Evolutionary conservation across 345 rosid genomes (phyloP).

Genomic region (Eucalyptus marginata): DNA sequence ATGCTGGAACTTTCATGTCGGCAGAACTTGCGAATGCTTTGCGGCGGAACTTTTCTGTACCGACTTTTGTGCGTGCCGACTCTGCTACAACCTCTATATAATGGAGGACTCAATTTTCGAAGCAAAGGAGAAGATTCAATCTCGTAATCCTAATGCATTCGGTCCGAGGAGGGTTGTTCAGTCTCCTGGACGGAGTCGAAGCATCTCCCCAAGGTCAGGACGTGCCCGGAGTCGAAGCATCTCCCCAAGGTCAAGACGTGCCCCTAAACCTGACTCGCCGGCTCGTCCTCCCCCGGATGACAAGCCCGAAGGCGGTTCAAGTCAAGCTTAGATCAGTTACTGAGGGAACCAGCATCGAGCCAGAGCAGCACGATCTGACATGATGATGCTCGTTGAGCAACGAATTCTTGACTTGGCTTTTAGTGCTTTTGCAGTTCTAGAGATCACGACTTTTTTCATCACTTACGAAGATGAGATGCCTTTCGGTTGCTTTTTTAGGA

Average conservation of each 20-base stretch:
- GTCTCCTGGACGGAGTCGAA: background rate
- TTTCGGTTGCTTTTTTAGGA: background rate
- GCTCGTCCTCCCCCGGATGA: background rate
- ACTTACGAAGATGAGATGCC: background rate
- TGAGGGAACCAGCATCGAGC: background rate
- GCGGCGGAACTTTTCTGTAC: constrained; percentile 71
- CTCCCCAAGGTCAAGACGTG: background rate
- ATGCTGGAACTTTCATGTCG: background rate
- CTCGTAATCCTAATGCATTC: constrained; percentile 72
- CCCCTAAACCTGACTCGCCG: background rate
- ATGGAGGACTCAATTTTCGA: constrained; percentile 41
- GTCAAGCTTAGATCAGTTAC: background rate
- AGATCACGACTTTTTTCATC: background rate
- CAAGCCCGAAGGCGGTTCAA: background rate
- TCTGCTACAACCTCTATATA: constrained; percentile 55
- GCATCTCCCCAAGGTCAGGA: background rate
- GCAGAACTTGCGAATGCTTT: constrained; percentile 80
- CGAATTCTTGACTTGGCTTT: background rate
- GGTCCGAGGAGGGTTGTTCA: constrained; percentile 54
- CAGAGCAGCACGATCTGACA: background rate
- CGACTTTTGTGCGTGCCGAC: constrained; percentile 59
- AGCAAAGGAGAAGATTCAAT: constrained; percentile 43
- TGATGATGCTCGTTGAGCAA: background rate
- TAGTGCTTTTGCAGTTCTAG: background rate
- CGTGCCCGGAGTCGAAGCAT: background rate